Evolutionary conservation across 2,329 filamentous ascomycete species (phyloP).

Genomic region (Emergomyces africanus): DNA sequence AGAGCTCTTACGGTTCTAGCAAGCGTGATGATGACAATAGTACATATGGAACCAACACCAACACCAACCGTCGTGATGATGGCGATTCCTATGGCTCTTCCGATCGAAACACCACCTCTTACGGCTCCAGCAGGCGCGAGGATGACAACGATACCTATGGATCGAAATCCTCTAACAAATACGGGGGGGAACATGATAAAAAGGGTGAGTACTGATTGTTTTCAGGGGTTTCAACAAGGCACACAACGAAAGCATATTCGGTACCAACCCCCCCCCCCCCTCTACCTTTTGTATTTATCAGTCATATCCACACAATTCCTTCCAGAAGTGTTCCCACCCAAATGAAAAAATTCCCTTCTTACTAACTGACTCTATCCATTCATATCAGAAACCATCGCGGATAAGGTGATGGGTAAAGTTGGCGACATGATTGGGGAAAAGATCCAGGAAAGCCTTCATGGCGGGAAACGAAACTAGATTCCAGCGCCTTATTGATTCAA

Average conservation of each 20-base stretch:
- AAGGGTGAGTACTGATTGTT: background rate
- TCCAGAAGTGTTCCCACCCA: background rate
- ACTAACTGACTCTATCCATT: background rate
- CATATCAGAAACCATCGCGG: background rate
- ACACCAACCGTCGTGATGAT: background rate
- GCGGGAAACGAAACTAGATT: background rate
- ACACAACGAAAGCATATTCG: background rate
- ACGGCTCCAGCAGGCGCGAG: background rate
- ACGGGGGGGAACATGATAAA: background rate
- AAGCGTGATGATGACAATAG: background rate
- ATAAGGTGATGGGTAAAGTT: constrained; percentile 2
- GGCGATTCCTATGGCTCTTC: background rate
- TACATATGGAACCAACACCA: background rate
- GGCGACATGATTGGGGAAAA: constrained; percentile 1
- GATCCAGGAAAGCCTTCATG: background rate
- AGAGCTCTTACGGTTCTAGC: background rate
- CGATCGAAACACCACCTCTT: background rate
- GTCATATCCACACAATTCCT: background rate
- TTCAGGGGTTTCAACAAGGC: background rate
- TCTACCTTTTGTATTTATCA: background rate
- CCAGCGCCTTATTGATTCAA: background rate
- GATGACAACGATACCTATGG: background rate
- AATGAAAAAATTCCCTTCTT: background rate
- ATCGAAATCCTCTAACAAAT: background rate
- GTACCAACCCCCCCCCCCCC: background rate